These are phyloP conservation scores for Ceratocystis variospora DNA, from an alignment of 2,329 filamentous ascomycete genomes.

Conservation along the genomic window DNA sequence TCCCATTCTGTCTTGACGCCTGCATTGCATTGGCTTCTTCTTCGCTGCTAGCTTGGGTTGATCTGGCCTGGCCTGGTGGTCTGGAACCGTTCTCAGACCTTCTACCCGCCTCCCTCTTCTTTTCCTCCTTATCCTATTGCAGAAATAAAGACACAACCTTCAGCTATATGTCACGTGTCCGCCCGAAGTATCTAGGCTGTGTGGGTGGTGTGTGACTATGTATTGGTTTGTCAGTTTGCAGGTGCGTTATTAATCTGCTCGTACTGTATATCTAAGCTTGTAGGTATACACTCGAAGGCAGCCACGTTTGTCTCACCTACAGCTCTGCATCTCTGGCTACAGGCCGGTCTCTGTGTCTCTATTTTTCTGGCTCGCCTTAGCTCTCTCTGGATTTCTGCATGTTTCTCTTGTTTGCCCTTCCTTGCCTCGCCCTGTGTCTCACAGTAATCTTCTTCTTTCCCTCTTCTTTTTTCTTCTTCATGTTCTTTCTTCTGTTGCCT, in stretches of 20 bases:
- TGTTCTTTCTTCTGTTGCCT: not conserved
- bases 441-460: not conserved
- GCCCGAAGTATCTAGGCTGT: too few relatives aligned
- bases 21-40: not conserved
- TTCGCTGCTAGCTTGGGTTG: not conserved
- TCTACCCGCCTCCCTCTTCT: too few relatives aligned
- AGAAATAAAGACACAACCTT: not conserved
- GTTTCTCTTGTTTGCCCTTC: too few relatives aligned
- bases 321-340: not conserved
- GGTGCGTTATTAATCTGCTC: not conserved
- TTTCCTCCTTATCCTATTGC: too few relatives aligned
- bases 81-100: too few relatives aligned
- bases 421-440: not conserved
- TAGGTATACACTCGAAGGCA: not conserved
- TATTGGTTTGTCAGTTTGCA: not conserved
- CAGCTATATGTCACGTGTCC: not conserved
- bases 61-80: too few relatives aligned
- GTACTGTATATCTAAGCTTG: not conserved
- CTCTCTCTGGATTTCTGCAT: too few relatives aligned
- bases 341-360: too few relatives aligned
- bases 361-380: too few relatives aligned
- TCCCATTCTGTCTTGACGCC: not conserved
- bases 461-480: not conserved
- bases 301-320: not conserved
- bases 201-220: too few relatives aligned